phyloP scores from a whole-genome alignment of 2,329 filamentous ascomycete species.

The Lachnellula arida region DNA sequence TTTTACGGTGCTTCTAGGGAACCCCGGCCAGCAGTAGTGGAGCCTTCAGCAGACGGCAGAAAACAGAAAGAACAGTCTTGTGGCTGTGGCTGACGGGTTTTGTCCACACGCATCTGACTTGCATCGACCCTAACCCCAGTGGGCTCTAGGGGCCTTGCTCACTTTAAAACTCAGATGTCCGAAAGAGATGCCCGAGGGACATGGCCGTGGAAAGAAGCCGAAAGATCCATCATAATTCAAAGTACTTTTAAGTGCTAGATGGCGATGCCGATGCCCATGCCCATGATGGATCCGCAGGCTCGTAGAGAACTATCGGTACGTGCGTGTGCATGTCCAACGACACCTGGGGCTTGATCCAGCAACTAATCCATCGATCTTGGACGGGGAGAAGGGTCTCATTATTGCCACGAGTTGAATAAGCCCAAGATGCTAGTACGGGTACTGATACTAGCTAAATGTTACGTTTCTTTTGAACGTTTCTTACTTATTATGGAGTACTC shows the following conservation, averaged over 20 bases:
- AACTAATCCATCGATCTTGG: neutral
- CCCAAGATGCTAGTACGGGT: neutral
- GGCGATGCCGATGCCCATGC: neutral
- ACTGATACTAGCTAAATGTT: too few species aligned
- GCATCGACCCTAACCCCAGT: neutral
- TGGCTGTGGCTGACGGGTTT: neutral
- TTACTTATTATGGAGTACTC: too few species aligned
- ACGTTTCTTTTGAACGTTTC: neutral
- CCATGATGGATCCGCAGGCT: neutral
- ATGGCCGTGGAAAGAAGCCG: neutral
- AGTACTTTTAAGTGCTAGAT: neutral
- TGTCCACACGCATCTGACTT: neutral
- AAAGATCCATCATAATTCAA: neutral
- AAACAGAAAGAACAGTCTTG: neutral
- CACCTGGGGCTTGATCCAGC: neutral
- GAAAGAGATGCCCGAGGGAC: neutral
- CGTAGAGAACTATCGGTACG: slow-evolving; percentile 2
- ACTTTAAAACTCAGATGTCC: neutral
- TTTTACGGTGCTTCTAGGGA: neutral
- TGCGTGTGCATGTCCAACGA: neutral
- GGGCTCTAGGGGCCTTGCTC: neutral
- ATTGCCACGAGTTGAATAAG: neutral
- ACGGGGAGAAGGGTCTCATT: neutral
- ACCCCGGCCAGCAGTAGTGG: neutral
- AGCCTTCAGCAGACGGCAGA: neutral